Conservation (phyloP, 2,329 filamentous ascomycete genomes). For the Xylaria sp. region DNA sequence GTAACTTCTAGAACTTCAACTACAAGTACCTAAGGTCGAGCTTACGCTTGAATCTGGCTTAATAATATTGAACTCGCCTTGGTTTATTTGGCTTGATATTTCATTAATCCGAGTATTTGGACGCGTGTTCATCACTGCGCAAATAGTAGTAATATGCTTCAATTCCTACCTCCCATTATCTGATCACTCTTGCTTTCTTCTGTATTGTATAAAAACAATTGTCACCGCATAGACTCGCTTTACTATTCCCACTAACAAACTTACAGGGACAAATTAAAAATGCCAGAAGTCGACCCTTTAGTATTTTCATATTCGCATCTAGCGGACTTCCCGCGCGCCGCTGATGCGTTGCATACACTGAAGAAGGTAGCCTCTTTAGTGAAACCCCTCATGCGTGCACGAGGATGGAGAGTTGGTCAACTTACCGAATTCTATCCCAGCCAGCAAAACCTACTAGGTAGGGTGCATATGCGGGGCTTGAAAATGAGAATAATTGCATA, state of each 20-base stretch:
- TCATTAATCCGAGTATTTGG: too few relatives aligned
- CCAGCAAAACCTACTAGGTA: constrained; percentile 77
- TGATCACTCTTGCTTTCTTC: neutral
- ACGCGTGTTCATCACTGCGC: too few relatives aligned
- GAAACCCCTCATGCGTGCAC: constrained; percentile 93
- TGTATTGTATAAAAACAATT: neutral
- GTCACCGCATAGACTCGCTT: neutral
- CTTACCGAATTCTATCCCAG: constrained; percentile 88
- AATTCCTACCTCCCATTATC: too few relatives aligned
- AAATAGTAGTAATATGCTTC: too few relatives aligned
- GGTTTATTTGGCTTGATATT: too few relatives aligned
- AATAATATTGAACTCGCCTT: too few relatives aligned
- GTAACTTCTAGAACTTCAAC: too few relatives aligned
- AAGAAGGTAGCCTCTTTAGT: constrained; percentile 87
- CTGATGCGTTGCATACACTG: constrained; percentile 69
- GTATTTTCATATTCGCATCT: constrained; percentile 63
- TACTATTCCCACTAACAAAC: neutral
- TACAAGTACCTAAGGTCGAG: too few relatives aligned
- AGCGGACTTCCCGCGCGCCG: constrained; percentile 57
- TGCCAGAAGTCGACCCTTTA: constrained; percentile 59
- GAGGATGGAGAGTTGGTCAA: constrained; percentile 80
- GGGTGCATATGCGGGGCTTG: constrained; percentile 21
- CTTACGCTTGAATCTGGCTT: too few relatives aligned
- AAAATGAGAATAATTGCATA: neutral
- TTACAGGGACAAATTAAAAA: constrained; percentile 40